Evolutionary conservation across 495 filamentous ascomycete species (phyloP).

Genomic region (Bacidia rubella): DNA sequence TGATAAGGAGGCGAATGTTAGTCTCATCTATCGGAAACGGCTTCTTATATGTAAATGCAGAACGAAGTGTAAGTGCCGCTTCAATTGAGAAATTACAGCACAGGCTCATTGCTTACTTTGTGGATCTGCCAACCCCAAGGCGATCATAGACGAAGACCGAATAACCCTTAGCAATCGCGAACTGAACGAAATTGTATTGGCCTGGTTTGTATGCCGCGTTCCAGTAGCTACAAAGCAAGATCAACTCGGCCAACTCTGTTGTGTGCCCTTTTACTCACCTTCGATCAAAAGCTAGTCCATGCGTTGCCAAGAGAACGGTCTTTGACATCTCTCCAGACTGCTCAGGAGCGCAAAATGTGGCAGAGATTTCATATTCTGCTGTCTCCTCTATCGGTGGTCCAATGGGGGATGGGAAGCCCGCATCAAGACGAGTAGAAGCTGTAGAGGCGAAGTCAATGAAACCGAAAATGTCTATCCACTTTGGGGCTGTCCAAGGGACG

Average conservation of each 20-base stretch:
- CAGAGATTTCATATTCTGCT: neutral
- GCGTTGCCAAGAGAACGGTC: conserved; percentile 1
- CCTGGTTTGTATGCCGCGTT: conserved; percentile 3
- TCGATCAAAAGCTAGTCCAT: conserved; percentile 4
- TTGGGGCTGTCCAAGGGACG: conserved; percentile 1
- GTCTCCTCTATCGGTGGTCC: neutral
- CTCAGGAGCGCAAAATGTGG: conserved; percentile 1
- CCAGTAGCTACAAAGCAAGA: neutral
- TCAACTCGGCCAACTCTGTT: neutral
- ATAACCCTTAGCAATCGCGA: conserved; percentile 23
- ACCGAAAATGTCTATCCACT: conserved; percentile 1
- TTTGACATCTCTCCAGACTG: neutral
- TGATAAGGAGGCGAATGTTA: neutral
- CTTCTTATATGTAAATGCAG: neutral
- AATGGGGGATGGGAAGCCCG: neutral
- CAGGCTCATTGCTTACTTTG: neutral
- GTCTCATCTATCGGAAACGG: neutral
- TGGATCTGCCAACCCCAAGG: conserved; percentile 22
- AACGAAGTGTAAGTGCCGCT: conserved; percentile 7
- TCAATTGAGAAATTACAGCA: conserved; percentile 12
- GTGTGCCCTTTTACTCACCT: neutral
- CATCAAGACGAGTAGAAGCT: conserved; percentile 1
- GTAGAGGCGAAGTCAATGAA: conserved; percentile 6
- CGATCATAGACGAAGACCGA: conserved; percentile 31
- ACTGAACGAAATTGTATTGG: conserved; percentile 15